These are phyloP conservation scores for Chlorophyllum brunneum DNA, from an alignment of 768 basidiomycete genomes.

Conservation along the genomic window DNA sequence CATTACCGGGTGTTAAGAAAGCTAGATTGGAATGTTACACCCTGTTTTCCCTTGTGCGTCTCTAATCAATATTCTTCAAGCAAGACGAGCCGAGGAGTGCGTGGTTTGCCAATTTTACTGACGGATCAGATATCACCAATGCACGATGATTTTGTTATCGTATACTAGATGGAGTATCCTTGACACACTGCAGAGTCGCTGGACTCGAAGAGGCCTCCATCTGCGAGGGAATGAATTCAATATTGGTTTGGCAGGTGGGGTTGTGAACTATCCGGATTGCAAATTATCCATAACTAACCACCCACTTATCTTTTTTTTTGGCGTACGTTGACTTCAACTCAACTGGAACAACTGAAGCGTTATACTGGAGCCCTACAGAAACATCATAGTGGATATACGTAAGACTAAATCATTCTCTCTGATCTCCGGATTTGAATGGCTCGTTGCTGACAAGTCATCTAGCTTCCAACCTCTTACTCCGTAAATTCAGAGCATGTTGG, in stretches of 20 bases:
- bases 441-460: too few relatives aligned
- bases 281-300: not conserved
- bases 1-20: conserved; percentile 21
- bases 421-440: too few relatives aligned
- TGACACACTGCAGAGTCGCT: conserved; percentile 16
- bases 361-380: not conserved
- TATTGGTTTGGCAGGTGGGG: conserved; percentile 14
- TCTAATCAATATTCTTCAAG: too few relatives aligned
- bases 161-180: too few relatives aligned
- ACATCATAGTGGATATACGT: conserved; percentile 6
- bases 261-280: not conserved
- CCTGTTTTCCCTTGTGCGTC: conserved; percentile 27
- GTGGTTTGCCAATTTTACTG: conserved; percentile 19
- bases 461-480: too few relatives aligned
- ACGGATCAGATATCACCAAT: conserved; percentile 29
- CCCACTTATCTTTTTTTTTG: not conserved
- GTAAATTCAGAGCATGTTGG: too few relatives aligned
- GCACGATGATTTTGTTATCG: conserved; percentile 12
- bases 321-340: not conserved
- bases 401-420: too few relatives aligned
- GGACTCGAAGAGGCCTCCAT: conserved; percentile 22
- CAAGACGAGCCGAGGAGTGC: too few relatives aligned
- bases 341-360: not conserved
- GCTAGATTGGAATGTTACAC: conserved; percentile 29
- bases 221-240: conserved; percentile 27